Base-by-base conservation (phyloP, 306 rosid species). In the Fagus crenata region DNA sequence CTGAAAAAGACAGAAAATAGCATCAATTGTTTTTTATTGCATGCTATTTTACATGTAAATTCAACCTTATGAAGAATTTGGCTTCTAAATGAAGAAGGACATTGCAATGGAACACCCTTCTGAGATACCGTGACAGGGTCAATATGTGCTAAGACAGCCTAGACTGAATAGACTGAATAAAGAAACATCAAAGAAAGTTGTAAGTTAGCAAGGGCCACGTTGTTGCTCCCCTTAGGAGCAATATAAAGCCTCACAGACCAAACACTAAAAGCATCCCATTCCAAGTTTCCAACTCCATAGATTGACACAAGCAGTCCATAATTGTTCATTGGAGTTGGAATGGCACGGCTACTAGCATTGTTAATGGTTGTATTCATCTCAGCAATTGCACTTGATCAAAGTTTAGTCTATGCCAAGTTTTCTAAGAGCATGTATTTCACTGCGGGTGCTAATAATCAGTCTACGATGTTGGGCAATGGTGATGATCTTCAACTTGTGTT, bases 401-500 rank as follows among this genome's bases (percentile, higher is more conserved):
- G 71, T 32, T 59, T 67, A 2, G 93, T 87, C 2, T 81, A 90
- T 69, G 96, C 93, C 13, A 75, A 43, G 28, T 35, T 84, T 67
- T 75, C 87, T n/a, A 67, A 86, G 72, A 90, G 88, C 85, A 90
- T 87, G 93, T 79, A 75, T 77, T 39, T 93, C 71, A 81, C 80
- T 3, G 87, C 93, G 91, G 97, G 97, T 53, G n/a, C 46, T 86
- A 84, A 59, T 90, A 85, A 12, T 85, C 92, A 31, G 14, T 85
- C 96, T 18, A 7, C 72, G 60, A 32, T 91, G 77, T 74, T 70
- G 76, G 84, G 89, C 46, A 59, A 58, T 22, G 80, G 93, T 56
- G 93, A 90, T 6, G 90, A 88, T 60, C 93, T 91, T 42, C 85
- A 85, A 55, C 97, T 93, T 56, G 92, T 87, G 75, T 84, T 93